phyloP scores from a whole-genome alignment of 352 stramenopile genomes.

The Globisporangium okanoganense region DNA sequence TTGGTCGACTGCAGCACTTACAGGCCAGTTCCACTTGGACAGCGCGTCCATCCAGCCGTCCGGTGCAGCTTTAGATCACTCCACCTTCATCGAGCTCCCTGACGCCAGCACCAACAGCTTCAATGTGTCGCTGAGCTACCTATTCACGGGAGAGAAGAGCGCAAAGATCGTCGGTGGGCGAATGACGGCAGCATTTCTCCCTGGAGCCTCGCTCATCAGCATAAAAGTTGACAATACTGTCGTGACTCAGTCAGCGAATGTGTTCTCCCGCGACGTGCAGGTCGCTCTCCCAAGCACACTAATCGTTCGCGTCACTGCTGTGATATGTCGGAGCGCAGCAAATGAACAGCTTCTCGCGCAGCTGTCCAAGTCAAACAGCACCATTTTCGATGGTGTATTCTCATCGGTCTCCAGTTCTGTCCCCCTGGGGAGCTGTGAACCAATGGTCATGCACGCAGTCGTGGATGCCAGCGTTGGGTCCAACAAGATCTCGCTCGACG shows the following conservation, averaged over 20 bases:
- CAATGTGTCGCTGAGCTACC: slow-evolving; percentile 29
- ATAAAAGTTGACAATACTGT: slow-evolving; percentile 21
- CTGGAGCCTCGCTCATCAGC: slow-evolving; percentile 22
- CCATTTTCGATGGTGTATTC: slow-evolving; percentile 40
- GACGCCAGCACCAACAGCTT: slow-evolving; percentile 9
- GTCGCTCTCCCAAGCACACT: slow-evolving; percentile 32
- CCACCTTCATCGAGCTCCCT: slow-evolving; percentile 24
- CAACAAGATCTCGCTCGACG: slow-evolving; percentile 30
- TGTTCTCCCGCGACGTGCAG: slow-evolving; percentile 31
- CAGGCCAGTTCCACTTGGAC: slow-evolving; percentile 32
- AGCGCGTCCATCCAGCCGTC: slow-evolving; percentile 41
- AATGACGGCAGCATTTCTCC: slow-evolving; percentile 31
- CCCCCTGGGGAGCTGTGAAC: slow-evolving; percentile 28
- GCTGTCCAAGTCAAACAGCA: slow-evolving; percentile 25
- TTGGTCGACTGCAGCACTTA: slow-evolving; percentile 1
- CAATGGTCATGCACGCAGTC: slow-evolving; percentile 42
- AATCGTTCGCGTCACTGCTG: slow-evolving; percentile 32
- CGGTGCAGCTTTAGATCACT: slow-evolving; percentile 43
- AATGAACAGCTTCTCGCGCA: slow-evolving; percentile 33
- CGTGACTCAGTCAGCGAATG: slow-evolving; percentile 10
- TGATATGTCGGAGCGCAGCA: slow-evolving; percentile 42
- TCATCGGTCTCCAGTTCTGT: slow-evolving; percentile 24
- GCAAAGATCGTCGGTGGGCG: slow-evolving; percentile 43
- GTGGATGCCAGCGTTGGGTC: slow-evolving; percentile 24
- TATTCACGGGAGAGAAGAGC: slow-evolving; percentile 36